Base-by-base conservation (phyloP, 2,329 filamentous ascomycete genomes). In the Hypoxylon sp. region DNA sequence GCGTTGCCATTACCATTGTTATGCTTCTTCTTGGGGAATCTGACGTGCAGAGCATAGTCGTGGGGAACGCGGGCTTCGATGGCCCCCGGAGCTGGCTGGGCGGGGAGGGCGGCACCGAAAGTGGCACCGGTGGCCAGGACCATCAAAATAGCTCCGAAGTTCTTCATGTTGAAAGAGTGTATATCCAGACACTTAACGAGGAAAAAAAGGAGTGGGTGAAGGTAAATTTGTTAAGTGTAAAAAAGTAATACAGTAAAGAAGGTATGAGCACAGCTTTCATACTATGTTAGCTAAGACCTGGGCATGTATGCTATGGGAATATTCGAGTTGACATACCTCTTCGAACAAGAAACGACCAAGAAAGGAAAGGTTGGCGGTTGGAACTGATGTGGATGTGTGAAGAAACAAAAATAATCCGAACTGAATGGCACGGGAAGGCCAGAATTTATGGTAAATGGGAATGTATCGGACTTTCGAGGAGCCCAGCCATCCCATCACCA, bases 131-230 rank as follows among this genome's bases (percentile, higher is more conserved):
- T 63, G 66, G 79, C 79, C 70, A 81, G 65, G 71, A 76, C 73
- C 68, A 80, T 70, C 53, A 81, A 64, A 69, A 80, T 75, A 65
- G 78, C 73, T 69, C 75, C 76, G 69, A 80, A 75, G 73, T 78
- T 79, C 77, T 81, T 82, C 80, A 81, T 82, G 63, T 71, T 80
- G 78, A 71, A 67, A 60, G 66, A 63, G 57, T 65, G 66, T 67
- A 69, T 67, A 63, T 57, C 63, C 64, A 69, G 65, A 63, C 48
- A 69, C 64, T 46, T 58, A 63, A 65, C 53, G 38, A 56, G 59
- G 57, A 45, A 69, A 60, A 53, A 53, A 61, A 72, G 60, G 68
- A 71, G 46, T 60, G 63, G 61, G 60, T 55, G 61, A 69, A 67
- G 23, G 53, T 49, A 70, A 61, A 34, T 62, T 62, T 51, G 60